Evolutionary conservation across 208 protist species (phyloP).

Genomic region (Trypanosoma conorhini): DNA sequence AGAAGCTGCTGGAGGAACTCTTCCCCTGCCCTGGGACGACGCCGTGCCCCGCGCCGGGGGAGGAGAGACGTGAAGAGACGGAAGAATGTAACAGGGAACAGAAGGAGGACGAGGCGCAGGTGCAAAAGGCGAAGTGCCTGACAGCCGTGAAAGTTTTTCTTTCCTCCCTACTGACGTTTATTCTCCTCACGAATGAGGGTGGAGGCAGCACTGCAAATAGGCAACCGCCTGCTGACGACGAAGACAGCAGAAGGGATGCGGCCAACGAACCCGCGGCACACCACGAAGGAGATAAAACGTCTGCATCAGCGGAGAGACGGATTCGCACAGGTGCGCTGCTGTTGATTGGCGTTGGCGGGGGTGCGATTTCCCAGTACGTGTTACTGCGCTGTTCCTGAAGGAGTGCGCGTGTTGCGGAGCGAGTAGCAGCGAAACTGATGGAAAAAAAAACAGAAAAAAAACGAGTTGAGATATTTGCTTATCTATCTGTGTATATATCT

Average conservation of each 20-base stretch:
- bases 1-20: neutral
- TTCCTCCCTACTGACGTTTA: neutral
- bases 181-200: neutral
- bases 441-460: neutral
- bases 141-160: neutral
- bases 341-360: slow-evolving; percentile 6
- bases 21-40: neutral
- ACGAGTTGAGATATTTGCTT: neutral
- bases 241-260: neutral
- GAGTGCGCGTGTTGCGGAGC: neutral
- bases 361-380: slow-evolving; percentile 1
- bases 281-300: neutral
- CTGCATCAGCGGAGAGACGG: neutral
- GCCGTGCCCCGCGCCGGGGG: too few relatives aligned
- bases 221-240: neutral
- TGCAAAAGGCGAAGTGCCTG: neutral
- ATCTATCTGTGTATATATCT: too few relatives aligned
- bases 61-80: neutral
- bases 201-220: neutral
- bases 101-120: neutral
- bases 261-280: neutral
- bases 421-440: neutral
- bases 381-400: neutral
- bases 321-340: neutral
- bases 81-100: neutral